Evolutionary conservation across 1,139 yeast genomes (phyloP).

Genomic region (Taphrina sp.): DNA sequence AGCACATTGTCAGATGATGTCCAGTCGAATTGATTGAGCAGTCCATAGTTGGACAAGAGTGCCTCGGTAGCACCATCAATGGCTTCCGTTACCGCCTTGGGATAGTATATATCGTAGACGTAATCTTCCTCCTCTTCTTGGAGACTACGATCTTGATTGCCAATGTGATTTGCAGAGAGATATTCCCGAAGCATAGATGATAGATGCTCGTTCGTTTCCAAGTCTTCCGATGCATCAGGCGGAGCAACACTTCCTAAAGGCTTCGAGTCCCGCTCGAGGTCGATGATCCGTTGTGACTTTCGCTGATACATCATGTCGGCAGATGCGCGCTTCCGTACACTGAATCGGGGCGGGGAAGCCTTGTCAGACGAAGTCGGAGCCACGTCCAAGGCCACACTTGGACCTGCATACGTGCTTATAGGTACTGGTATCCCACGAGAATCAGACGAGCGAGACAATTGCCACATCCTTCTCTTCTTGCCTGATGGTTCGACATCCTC

Average conservation of each 20-base stretch:
- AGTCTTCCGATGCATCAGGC: too few relatives aligned
- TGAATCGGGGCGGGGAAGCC: slow-evolving; percentile 19
- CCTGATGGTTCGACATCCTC: slow-evolving; percentile 8
- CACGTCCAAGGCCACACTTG: background rate
- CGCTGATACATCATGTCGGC: background rate
- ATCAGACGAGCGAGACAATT: slow-evolving; percentile 27
- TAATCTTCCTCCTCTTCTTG: slow-evolving; percentile 20
- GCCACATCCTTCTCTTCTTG: slow-evolving; percentile 24
- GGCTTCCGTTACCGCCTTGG: slow-evolving; percentile 24
- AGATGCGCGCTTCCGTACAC: slow-evolving; percentile 20
- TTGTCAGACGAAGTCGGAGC: background rate
- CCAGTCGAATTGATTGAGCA: slow-evolving; percentile 29
- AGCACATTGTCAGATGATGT: slow-evolving; percentile 6
- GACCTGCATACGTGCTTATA: background rate
- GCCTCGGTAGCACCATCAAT: slow-evolving; percentile 18
- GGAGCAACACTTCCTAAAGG: too few relatives aligned
- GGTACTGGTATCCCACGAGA: slow-evolving; percentile 23
- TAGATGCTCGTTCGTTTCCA: background rate
- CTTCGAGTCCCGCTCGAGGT: slow-evolving; percentile 15
- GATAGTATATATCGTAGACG: slow-evolving; percentile 29
- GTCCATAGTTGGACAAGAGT: slow-evolving; percentile 12
- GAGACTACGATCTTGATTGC: background rate
- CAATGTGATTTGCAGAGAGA: background rate
- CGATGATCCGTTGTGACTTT: slow-evolving; percentile 15
- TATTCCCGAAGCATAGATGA: slow-evolving; percentile 21